Evolutionary conservation across 148 eudicot species (phyloP).

Genomic region (Silene uniflora): DNA sequence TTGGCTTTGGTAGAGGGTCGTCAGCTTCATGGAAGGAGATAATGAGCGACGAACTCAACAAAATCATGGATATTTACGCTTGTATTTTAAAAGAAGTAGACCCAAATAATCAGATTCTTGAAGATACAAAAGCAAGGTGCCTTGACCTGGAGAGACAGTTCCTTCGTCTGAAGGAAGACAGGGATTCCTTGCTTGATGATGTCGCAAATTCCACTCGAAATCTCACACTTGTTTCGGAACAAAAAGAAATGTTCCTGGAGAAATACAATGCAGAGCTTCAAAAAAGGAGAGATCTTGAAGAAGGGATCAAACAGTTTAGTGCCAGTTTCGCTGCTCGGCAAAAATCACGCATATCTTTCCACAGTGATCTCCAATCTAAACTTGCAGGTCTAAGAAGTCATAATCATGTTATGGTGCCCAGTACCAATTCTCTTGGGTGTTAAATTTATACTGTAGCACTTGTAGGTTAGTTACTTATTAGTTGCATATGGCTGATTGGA

Average conservation of each 20-base stretch:
- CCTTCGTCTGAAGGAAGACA: constrained; percentile 55
- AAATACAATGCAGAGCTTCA: constrained; percentile 53
- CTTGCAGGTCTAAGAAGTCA: constrained; percentile 42
- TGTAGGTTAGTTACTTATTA: background rate
- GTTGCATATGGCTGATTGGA: background rate
- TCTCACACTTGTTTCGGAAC: constrained; percentile 36
- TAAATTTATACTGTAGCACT: constrained; percentile 12
- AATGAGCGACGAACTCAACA: constrained; percentile 50
- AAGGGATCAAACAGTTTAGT: constrained; percentile 61
- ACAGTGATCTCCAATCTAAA: constrained; percentile 57
- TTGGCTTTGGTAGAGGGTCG: constrained; percentile 41
- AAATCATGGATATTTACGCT: constrained; percentile 47
- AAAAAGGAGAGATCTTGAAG: constrained; percentile 64
- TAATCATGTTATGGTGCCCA: constrained; percentile 42
- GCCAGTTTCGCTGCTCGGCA: constrained; percentile 52
- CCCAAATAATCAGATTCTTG: constrained; percentile 44
- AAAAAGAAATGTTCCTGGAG: constrained; percentile 51
- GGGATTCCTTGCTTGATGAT: constrained; percentile 45
- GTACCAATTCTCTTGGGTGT: constrained; percentile 58
- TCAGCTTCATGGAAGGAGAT: constrained; percentile 60
- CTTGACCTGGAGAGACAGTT: constrained; percentile 59
- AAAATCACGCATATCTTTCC: constrained; percentile 60
- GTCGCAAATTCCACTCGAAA: constrained; percentile 44
- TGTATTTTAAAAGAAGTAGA: constrained; percentile 49
- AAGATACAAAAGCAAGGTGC: constrained; percentile 47